phyloP scores from a whole-genome alignment of 78 protist species.

The Acrasis kona region DNA sequence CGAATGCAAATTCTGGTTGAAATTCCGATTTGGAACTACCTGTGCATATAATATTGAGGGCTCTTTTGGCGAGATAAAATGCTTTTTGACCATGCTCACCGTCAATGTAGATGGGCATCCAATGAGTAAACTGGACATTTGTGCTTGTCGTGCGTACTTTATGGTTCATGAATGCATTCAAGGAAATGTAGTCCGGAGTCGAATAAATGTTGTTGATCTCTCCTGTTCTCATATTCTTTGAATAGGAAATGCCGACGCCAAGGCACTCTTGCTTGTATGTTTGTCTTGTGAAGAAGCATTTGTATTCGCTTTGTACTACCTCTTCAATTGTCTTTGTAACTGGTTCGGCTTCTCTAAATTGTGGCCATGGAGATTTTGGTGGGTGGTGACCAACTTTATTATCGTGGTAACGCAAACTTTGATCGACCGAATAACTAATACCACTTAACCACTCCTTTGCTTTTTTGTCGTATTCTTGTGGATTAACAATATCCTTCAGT shows the following conservation, averaged over 20 bases:
- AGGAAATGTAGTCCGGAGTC: constrained; percentile 1
- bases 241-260: constrained; percentile 8
- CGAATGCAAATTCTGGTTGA: not conserved
- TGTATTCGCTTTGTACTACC: not conserved
- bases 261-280: constrained; percentile 20
- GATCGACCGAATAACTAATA: too few relatives aligned
- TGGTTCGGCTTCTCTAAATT: not conserved
- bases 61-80: not conserved
- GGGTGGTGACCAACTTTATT: too few relatives aligned
- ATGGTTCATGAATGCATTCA: not conserved
- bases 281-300: constrained; percentile 10
- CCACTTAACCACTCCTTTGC: too few relatives aligned
- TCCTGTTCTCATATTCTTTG: constrained; percentile 9
- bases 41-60: constrained; percentile 1
- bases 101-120: constrained; percentile 19
- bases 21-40: constrained; percentile 1
- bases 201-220: not conserved
- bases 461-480: too few relatives aligned
- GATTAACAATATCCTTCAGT: too few relatives aligned
- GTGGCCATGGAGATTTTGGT: too few relatives aligned
- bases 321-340: not conserved
- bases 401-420: too few relatives aligned
- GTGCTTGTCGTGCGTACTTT: not conserved
- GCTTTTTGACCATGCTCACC: constrained; percentile 16
- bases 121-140: constrained; percentile 13